A percentile compares a stretch with the other conserved stretches of the same genome.
phyloP scores from a whole-genome alignment of 148 eudicot species.

The Cornus suecica region DNA sequence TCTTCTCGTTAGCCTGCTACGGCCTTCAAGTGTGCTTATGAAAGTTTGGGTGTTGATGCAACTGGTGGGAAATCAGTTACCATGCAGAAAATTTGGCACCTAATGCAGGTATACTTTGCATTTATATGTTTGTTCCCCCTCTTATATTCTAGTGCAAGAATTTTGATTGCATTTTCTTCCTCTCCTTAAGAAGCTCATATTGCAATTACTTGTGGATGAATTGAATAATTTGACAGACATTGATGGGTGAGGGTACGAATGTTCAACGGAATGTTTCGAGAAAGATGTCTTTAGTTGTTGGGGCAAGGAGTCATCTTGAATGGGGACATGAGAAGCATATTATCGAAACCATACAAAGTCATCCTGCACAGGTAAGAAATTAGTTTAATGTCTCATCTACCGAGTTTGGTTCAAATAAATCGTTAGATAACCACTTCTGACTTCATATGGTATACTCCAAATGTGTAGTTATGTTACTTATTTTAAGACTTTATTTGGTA shows the following conservation, averaged over 20 bases:
- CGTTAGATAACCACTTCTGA: background rate
- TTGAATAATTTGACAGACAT: conserved; percentile 37
- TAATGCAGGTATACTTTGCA: conserved; percentile 56
- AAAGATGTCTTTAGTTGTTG: conserved; percentile 77
- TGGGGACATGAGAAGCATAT: conserved; percentile 90
- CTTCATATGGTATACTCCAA: background rate
- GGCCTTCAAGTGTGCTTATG: conserved; percentile 77
- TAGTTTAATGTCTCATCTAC: background rate
- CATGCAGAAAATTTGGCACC: conserved; percentile 95
- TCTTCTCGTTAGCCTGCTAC: conserved; percentile 62
- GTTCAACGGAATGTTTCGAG: conserved; percentile 53
- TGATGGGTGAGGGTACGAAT: conserved; percentile 72
- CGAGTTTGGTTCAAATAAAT: background rate
- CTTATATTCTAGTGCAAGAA: conserved; percentile 5
- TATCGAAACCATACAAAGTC: conserved; percentile 86
- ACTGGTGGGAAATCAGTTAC: conserved; percentile 77
- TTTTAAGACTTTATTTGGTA: background rate
- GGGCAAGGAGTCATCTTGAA: conserved; percentile 90
- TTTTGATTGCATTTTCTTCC: conserved; percentile 3
- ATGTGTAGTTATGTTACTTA: background rate
- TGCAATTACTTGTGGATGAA: background rate
- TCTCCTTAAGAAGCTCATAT: conserved; percentile 9
- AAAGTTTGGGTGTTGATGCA: conserved; percentile 61
- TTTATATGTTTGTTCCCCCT: background rate
- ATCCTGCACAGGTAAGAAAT: conserved; percentile 74